Conservation (phyloP, 495 filamentous ascomycete genomes). For the Neurospora intermedia region DNA sequence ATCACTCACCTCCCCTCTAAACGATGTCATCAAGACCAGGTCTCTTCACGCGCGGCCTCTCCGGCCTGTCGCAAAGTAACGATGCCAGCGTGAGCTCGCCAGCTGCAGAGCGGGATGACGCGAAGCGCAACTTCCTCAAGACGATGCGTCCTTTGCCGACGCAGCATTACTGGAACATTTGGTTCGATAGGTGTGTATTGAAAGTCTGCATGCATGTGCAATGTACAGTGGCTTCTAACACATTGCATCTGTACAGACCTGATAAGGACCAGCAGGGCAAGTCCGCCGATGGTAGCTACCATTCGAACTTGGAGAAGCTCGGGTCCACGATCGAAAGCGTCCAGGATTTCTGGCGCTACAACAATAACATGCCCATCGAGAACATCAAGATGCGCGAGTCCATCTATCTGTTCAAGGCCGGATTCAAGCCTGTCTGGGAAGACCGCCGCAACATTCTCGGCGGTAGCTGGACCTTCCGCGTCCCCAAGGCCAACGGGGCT, state of each 20-base stretch:
- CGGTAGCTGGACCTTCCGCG: constrained; percentile 79
- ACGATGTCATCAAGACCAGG: constrained; percentile 40
- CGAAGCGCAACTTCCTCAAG: constrained; percentile 49
- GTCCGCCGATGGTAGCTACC: constrained; percentile 38
- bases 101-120: constrained; percentile 47
- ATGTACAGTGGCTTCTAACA: not conserved
- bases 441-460: constrained; percentile 72
- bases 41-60: constrained; percentile 44
- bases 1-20: not conserved
- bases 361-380: constrained; percentile 76
- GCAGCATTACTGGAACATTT: constrained; percentile 52
- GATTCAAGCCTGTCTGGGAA: constrained; percentile 83
- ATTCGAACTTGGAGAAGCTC: constrained; percentile 54
- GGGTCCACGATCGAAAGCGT: constrained; percentile 60
- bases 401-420: constrained; percentile 80
- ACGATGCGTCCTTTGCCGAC: constrained; percentile 48
- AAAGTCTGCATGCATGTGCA: not conserved
- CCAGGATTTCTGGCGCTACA: constrained; percentile 78
- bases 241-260: not conserved
- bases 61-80: constrained; percentile 38
- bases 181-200: constrained; percentile 40
- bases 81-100: constrained; percentile 41
- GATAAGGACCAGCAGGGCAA: constrained; percentile 26
- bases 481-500: constrained; percentile 59
- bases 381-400: constrained; percentile 69